Conservation (phyloP, 148 eudicot genomes). For the Rhododendron ferrugineum region DNA sequence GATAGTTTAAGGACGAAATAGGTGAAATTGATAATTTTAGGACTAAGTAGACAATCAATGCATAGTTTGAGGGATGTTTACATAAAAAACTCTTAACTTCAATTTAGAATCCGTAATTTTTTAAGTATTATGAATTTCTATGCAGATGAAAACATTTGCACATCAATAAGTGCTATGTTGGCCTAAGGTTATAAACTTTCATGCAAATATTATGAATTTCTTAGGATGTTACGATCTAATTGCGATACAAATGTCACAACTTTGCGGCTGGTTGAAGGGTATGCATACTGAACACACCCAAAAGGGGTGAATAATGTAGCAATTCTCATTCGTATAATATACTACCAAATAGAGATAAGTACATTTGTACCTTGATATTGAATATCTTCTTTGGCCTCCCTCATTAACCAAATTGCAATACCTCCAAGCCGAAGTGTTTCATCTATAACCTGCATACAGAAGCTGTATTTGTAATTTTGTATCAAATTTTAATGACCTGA, state of each 20-base stretch:
- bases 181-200: not conserved
- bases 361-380: conserved; percentile 36
- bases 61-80: no score
- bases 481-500: not conserved
- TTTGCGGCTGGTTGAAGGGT: not conserved
- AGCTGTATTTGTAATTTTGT: not conserved
- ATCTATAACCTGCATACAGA: conserved; percentile 39
- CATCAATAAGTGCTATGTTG: not conserved
- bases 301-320: no score
- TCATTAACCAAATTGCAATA: conserved; percentile 61
- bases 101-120: no score
- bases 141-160: no score
- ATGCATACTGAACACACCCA: not conserved
- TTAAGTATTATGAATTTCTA: no score
- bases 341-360: not conserved
- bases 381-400: conserved; percentile 47
- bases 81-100: not conserved
- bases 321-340: not conserved
- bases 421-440: conserved; percentile 55
- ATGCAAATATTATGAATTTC: no score
- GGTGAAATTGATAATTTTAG: no score
- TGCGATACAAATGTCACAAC: not conserved
- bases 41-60: no score
- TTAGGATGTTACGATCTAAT: no score
- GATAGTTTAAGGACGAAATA: no score